phyloP scores from a whole-genome alignment of 2,329 filamentous ascomycete species.

The Hypoxylon sp. region DNA sequence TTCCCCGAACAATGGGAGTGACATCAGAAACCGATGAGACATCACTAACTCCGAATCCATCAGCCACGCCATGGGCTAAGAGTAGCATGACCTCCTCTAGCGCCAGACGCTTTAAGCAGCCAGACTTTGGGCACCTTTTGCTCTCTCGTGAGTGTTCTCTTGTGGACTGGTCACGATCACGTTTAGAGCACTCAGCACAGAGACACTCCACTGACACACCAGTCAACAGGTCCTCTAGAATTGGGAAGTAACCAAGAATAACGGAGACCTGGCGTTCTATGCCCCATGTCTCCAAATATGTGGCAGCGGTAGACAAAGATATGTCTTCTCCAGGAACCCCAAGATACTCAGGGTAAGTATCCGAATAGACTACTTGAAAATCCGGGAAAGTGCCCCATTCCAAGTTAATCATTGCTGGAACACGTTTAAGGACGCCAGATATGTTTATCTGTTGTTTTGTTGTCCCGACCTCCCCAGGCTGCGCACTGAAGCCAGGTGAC shows the following conservation, averaged over 20 bases:
- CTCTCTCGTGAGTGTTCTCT: background rate
- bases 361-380: background rate
- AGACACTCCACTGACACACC: background rate
- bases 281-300: background rate
- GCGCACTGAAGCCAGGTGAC: slow-evolving; percentile 8
- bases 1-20: background rate
- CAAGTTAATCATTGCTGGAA: slow-evolving; percentile 8
- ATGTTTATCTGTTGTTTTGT: background rate
- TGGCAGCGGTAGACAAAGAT: background rate
- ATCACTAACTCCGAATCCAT: slow-evolving; percentile 4
- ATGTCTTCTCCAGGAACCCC: background rate
- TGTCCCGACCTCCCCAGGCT: background rate
- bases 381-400: background rate
- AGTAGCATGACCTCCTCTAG: slow-evolving; percentile 6
- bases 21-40: slow-evolving; percentile 2
- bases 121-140: background rate
- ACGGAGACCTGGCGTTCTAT: background rate
- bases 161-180: background rate
- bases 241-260: background rate
- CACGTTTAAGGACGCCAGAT: background rate
- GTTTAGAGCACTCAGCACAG: slow-evolving; percentile 4
- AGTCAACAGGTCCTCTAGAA: slow-evolving; percentile 2
- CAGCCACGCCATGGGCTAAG: slow-evolving; percentile 6
- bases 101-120: slow-evolving; percentile 6
- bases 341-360: background rate